Evolutionary conservation across 257 asterid genomes (phyloP), one percentile per base, ranked within the genome.

Genomic region (Ocimum tenuiflorum): DNA sequence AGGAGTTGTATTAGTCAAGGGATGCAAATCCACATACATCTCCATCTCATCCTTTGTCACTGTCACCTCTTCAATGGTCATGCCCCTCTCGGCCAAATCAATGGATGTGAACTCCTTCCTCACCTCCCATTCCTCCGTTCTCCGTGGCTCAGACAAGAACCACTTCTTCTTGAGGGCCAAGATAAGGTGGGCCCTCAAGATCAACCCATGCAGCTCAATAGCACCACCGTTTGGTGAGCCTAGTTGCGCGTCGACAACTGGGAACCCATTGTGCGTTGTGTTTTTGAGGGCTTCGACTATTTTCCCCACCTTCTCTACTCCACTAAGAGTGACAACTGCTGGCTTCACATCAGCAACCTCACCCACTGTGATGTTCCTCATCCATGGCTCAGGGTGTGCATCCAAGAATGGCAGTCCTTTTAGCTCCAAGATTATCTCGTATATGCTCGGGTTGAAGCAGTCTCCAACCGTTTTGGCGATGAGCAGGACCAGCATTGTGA

Each of bases 371-470:
- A 91, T 80, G 70, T 86, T 87, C 74, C 96, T 83, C 96, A 89
- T 91, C 98, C 98, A 91, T 45, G 98, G 89, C 80, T 91, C 96
- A 0, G 98, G 87, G 42, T 83, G 70, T 41, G 98, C 94, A 0
- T 83, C 95, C 82, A 88, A 76, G 95, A 91, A 91, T 27, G 98
- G 98, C 13, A 91, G 75, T 35, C 96, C 98, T 80, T 91, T 89
- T 50, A 88, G 79, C 50, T 91, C 95, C 64, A 91, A 75, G 75
- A 91, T 91, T 64, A 89, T 88, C 29, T 91, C 96, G 13, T 91
- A 88, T 60, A 86, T 89, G 82, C 98, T 91, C 39, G 91, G 96
- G 65, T 88, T 91, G 83, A 91, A 86, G 80, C 89, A 85, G 73
- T 88, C 98, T 42, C 98, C 98, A 3, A 85, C 98, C 0, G 86